Evolutionary conservation across 805 yeast genomes (phyloP), one percentile per base, ranked within the genome.

Genomic region (Cyberlindnera sargentensis): DNA sequence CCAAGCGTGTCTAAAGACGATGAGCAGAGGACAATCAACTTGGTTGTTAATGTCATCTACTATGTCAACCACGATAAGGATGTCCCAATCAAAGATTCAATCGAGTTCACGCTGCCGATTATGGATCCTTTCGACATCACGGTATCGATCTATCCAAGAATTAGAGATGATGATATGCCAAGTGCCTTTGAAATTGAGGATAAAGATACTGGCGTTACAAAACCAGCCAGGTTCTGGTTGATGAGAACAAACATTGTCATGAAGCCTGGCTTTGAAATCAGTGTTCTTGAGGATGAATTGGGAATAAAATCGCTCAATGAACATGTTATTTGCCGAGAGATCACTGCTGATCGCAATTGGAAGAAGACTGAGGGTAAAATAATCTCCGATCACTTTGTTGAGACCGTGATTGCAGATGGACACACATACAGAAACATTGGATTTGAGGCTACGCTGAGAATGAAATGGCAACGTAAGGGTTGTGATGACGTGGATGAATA

Each of bases 361-460:
- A 34, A 23, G 30, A 33, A 15, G 4, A 23, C 6, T 10, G 48
- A 47, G 10, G 43, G 34, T 8, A 48, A 51, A 28, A 31, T 43
- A 6, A 44, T 48, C 6, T 47, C 46, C 11, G 41, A 50, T 27
- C 54, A 59, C 42, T 49, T 42, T 34, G 34, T 58, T 8, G 53
- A 51, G 35, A 69, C 76, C 3, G 53, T 55, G 27, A 65, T 72
- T 37, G 62, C 57, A 37, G 68, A 64, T 47, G 67, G 64, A 31
- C 62, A 61, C 31, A 57, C 68, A 0, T 70, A 68, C 45, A 55
- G 76, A 41, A 68, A 63, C 40, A 67, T 68, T 4, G 52, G 59
- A 5, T 51, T 70, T 5, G 50, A 53, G 2, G 58, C 59, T 1
- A 44, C 50, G 1, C 56, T 58, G 1, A 45, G 35, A 0, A 49